A percentile compares a stretch with the other conserved stretches of the same genome.
These are phyloP conservation scores for Clitopilus passeckerianus DNA, from an alignment of 768 basidiomycete species.

Conservation along the genomic window DNA sequence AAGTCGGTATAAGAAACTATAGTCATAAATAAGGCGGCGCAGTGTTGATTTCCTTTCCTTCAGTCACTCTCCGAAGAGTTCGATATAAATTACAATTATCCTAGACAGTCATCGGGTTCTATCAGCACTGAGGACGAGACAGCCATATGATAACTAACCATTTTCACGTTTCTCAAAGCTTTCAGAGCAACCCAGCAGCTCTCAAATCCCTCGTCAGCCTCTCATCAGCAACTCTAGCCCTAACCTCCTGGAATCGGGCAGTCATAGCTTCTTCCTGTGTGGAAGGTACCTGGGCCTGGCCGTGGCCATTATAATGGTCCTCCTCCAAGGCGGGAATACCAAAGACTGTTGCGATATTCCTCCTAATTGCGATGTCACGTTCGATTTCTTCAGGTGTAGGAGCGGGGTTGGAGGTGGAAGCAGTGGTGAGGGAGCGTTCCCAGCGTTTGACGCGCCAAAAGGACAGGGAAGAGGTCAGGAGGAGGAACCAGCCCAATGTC, in stretches of 20 bases:
- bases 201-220: conserved; percentile 45
- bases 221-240: conserved; percentile 31
- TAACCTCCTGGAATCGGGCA: conserved; percentile 20
- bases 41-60: neutral
- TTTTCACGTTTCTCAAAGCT: neutral
- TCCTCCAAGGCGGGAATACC: conserved; percentile 35
- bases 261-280: conserved; percentile 11
- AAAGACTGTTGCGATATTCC: conserved; percentile 48
- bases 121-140: neutral
- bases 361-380: conserved; percentile 45
- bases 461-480: conserved; percentile 77
- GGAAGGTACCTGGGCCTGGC: neutral
- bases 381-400: conserved; percentile 44
- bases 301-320: neutral
- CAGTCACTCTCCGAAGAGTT: neutral
- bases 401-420: conserved; percentile 13
- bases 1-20: neutral
- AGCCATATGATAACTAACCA: neutral
- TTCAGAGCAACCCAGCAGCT: conserved; percentile 49
- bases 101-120: neutral
- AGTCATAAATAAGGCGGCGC: too few species aligned
- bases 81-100: neutral
- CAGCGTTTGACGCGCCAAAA: conserved; percentile 85
- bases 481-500: conserved; percentile 90
- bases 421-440: conserved; percentile 63